Conservation (phyloP, 2,329 filamentous ascomycete genomes). For the Fusarium sp. region DNA sequence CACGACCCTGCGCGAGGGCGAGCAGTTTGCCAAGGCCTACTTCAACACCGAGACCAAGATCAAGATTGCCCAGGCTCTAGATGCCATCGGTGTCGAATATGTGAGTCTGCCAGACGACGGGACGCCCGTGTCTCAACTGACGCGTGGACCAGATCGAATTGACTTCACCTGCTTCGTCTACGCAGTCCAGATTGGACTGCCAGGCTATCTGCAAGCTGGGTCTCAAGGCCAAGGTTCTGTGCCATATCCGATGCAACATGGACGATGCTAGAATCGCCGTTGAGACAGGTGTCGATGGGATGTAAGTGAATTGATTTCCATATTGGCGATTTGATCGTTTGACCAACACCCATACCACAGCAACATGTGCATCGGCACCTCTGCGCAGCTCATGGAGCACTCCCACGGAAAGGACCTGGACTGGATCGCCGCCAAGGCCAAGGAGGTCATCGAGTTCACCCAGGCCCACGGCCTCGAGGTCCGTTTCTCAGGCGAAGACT, state of each 20-base stretch:
- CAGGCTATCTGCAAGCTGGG: conserved; percentile 94
- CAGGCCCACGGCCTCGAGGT: conserved; percentile 43
- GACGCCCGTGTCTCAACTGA: not conserved
- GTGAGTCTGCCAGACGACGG: not conserved
- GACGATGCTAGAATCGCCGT: conserved; percentile 76
- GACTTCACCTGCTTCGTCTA: conserved; percentile 84
- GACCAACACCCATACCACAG: conserved; percentile 7
- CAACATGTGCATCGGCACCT: conserved; percentile 86
- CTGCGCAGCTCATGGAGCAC: conserved; percentile 82
- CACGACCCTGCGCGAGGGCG: conserved; percentile 41
- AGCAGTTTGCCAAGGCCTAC: conserved; percentile 71
- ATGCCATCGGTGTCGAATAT: conserved; percentile 64
- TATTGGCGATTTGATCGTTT: no score
- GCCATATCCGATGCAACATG: conserved; percentile 47
- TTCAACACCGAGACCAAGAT: conserved; percentile 69
- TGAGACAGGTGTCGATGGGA: conserved; percentile 72
- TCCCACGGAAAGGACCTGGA: conserved; percentile 92
- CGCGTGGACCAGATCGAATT: conserved; percentile 63
- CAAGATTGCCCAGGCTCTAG: conserved; percentile 37
- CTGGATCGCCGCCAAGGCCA: conserved; percentile 73
- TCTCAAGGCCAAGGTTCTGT: conserved; percentile 69
- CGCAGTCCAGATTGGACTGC: conserved; percentile 87
- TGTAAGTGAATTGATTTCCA: not conserved
- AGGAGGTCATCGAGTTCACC: conserved; percentile 47
- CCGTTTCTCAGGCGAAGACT: conserved; percentile 76